Base-by-base conservation (phyloP, 164 flowering plant species). In the Nymphaea thermarum region DNA sequence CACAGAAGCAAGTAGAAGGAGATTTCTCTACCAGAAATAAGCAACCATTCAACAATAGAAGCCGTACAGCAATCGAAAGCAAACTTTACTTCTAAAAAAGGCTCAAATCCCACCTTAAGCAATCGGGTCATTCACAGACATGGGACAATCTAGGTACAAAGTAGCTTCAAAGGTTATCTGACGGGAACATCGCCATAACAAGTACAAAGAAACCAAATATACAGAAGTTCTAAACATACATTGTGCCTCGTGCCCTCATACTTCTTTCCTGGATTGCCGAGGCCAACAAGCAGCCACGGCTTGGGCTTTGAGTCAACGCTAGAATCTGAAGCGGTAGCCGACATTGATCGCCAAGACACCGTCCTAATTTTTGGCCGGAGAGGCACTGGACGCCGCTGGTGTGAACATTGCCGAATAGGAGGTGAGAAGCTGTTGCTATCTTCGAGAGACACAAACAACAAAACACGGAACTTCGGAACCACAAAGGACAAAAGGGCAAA, bases 211-310 rank as follows among this genome's bases (percentile, higher is more conserved):
- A 5, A 4, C 57, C 8, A 15, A 10, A 51, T 51, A 3, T 8
- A 51, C 57, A 51, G 14, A 51, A 51, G 14, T 51, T 15, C 2
- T 51, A 17, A 2, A 70, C 80, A 45, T 68, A 91, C 98, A 66
- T 89, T 89, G 79, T 92, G 98, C 47, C 98, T 83, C 3, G 98
- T 92, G 66, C 80, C 82, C 6, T 71, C 53, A 77, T 74, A 92
- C 72, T 67, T 81, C 80, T 88, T 89, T 43, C 98, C 98, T 44
- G 98, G 98, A 67, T 92, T 92, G 2, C 98, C 98, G 16, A 89
- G 87, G 8, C 98, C 98, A 43, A 88, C 94, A 60, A 92, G 74
- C 42, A 92, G 80, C 98, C 98, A 92, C 0, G 98, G 84, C 69
- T 73, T 75, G 42, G 74, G 81, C 70, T 73, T 72, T 16, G 76